Evolutionary conservation across 495 filamentous ascomycete genomes (phyloP), one percentile per base, ranked within the genome.

Genomic region (Parathielavia appendiculata): DNA sequence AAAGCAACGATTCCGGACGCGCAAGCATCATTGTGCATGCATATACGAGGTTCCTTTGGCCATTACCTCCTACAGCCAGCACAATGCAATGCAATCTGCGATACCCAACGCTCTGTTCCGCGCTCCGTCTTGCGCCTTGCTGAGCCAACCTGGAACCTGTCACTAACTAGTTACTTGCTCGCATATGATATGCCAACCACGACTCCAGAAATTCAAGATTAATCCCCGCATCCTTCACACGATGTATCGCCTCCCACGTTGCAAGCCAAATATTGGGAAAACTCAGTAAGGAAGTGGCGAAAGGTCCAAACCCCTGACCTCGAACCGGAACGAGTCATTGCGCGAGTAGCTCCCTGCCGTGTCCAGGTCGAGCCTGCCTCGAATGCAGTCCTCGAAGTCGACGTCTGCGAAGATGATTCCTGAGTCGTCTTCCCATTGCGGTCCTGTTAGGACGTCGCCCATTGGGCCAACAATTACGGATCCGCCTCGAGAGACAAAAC

Each of bases 381-480:
- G 66, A 36, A 84, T 65, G 53, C 76, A 79, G 53, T 83, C 81
- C 0, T 81, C 69, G 38, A 81, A 75, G 47, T 78, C 79, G 5
- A 81, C 74, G 23, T 79, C 76, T 0, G 73, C 73, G 46, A 66
- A 74, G 46, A 83, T 64, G 11, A 80, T 60, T 0, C 75, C 74
- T 20, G 74, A 65, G 8, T 91, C 84, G 36, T 86, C 82, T 54
- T 93, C 88, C 90, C 90, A 96, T 51, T 95, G 72, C 1, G 92
- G 92, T 0, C 89, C 91, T 0, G 81, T 83, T 0, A 96, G 69
- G 4, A 91, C 81, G 5, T 91, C 80, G 0, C 92, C 92, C 34
- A 88, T 74, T 0, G 92, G 92, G 8, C 80, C 85, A 46, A 95
- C 75, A 60, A 97, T 92, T 61, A 84, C 87, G 0, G 88, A 92